Base-by-base conservation (phyloP, 768 basidiomycete species). In the Inosperma sp. region DNA sequence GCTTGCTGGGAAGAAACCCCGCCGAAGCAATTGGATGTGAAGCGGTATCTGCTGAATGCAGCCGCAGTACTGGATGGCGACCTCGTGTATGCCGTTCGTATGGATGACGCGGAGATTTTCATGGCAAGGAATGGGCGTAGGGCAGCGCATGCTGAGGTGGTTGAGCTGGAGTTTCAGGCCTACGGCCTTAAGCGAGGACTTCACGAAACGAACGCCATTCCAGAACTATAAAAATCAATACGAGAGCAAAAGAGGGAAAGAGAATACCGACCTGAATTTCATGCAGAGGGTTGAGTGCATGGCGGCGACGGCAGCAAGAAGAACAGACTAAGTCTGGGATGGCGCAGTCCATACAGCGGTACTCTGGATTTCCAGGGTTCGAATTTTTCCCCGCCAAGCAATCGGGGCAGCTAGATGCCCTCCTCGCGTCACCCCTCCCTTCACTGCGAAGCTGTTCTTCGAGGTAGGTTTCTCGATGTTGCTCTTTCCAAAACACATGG, bases 61-160 rank as follows among this genome's bases (percentile, higher is more conserved):
- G 7, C 26, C 30, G 22, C 45, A 47, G 17, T 33, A 47, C 9
- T 30, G 10, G n/a, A 52, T 27, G 2, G 42, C 21, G 1, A 52
- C 42, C 1, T 44, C 16, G 33, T 52, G 50, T 19, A 52, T 26
- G 4, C 42, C 50, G 22, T 52, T 52, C 9, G 41, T 45, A n/a
- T 52, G 50, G 2, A 52, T 3, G 27, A 52, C 22, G 1, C 23
- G 22, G n/a, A 52, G 16, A 21, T 44, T 19, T 13, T 12, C 4
- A 12, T 52, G 50, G 37, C 42, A 45, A 8, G 29, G 3, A 14
- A 37, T 23, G 12, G 50, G 43, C 7, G 14, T 22, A 7, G 47
- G n/a, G 35, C 47, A 48, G n/a, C n/a, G n/a, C n/a, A n/a, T n/a
- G 21, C 7, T 22, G 3, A 2, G 7, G 21, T 40, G 21, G n/a